Base-by-base conservation (phyloP, 2,329 filamentous ascomycete genomes). In the Elsinoe ampelina region DNA sequence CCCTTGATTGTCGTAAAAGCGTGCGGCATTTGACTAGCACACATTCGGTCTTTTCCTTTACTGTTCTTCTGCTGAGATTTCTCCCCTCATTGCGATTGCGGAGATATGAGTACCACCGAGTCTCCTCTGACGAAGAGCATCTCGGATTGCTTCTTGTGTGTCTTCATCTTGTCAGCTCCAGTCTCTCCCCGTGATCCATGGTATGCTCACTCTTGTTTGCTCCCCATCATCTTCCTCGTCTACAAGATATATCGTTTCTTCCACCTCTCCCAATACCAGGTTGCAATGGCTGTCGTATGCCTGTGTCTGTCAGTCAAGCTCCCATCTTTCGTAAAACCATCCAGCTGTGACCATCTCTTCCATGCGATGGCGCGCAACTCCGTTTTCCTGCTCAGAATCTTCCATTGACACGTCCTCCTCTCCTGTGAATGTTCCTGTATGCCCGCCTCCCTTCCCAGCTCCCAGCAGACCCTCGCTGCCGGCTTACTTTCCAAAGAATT, bases 221-320 rank as follows among this genome's bases (percentile, higher is more conserved):
- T 34, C 63, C 61, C 80, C 85, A 13, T 86, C 82, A 39, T 95
- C 89, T 12, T 90, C 87, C 59, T 95, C 91, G 59, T 95, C 91
- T 3, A 95, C 85, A 34, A 92, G 79, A 70, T 95, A 98, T 63
- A 98, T 90, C 5, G 92, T 97, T 77, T 98, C 93, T 69, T 96
- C 90, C 3, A 97, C 93, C 63, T 98, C 93, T 56, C 93, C 92
- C 5, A 98, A 80, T 5, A 98, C 89, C 43, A 98, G 75, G 68
- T 98, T 98, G 80, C 95, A 98, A 72, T 98, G 93, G 67, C 89
- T 95, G 70, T 98, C 93, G 71, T 98, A 98, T 57, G 93, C 93
- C 93, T 98, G 58, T 26, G 2, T 26, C 2, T 7, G 39, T 34
- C 34, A 20, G 22, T 30, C 3, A 2, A 8, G 7, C 2, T 2